Base-by-base conservation (phyloP, 768 basidiomycete genomes). In the Atractiella rhizophila region DNA sequence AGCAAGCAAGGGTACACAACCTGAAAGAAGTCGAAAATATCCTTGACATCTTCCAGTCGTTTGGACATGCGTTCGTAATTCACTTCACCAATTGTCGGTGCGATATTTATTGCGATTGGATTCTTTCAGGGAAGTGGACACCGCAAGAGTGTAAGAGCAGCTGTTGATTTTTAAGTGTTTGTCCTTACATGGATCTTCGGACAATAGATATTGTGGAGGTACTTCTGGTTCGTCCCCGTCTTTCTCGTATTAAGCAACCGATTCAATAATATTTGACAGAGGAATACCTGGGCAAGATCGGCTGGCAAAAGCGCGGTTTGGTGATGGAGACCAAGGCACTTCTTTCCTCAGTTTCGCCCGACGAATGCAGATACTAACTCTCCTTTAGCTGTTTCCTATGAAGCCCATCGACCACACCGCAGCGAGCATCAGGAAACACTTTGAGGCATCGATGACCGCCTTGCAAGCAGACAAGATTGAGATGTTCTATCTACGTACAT, bases 1-100 rank as follows among this genome's bases (percentile, higher is more conserved):
- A 34, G 4, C 44, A 48, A 27, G 65, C 67, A 4, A 59, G 68
- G 7, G 66, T 70, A 1, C 62, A 66, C 45, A 60, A 64, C 35
- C 31, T 67, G 40, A 60, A 65, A 38, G 64, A 66, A 26, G 62
- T 69, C 28, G 63, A 66, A 37, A 63, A 61, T 1, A 67, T 70
- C 41, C 53, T 74, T 42, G 68, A 72, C 46, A 57, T 62, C 21
- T 69, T 73, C 52, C 59, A 62, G 24, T 53, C 58, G 4, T 68
- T 69, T 49, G 72, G 73, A 0, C 71, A 74, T n/a, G n/a, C n/a
- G n/a, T n/a, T n/a, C n/a, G n/a, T n/a, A n/a, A n/a, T n/a, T n/a
- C n/a, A n/a, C n/a, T n/a, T n/a, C n/a, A n/a, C n/a, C n/a, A n/a
- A n/a, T n/a, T n/a, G n/a, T n/a, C n/a, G n/a, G n/a, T n/a, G n/a